A percentile compares a stretch with the other conserved stretches of the same genome.
Evolutionary conservation across 106 monocot species (phyloP).

Genomic region (Dendrobium chrysotoxum): DNA sequence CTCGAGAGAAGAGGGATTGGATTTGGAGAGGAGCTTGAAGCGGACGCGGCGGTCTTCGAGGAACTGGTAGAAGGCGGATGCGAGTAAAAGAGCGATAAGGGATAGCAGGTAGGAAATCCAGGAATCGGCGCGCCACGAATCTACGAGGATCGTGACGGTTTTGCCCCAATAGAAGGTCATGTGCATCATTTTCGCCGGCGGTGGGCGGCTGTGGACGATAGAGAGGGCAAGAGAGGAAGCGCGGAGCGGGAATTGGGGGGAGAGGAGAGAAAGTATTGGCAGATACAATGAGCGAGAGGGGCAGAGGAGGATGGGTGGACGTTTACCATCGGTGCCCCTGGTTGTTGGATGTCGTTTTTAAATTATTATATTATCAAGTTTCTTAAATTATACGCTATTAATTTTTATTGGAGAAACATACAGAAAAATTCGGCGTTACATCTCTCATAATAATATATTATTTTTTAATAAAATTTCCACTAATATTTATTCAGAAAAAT

Average conservation of each 20-base stretch:
- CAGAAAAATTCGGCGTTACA: too few species aligned
- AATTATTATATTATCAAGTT: too few species aligned
- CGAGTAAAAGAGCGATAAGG: conserved; percentile 66
- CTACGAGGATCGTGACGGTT: conserved; percentile 74
- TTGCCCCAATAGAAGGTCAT: conserved; percentile 99
- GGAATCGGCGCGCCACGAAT: conserved; percentile 59
- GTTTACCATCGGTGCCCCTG: too few species aligned
- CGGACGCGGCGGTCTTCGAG: conserved; percentile 60
- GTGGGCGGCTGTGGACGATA: neutral
- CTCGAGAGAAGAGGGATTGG: conserved; percentile 14
- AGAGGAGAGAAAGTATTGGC: neutral
- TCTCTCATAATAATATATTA: too few species aligned
- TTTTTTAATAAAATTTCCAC: too few species aligned
- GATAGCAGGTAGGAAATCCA: conserved; percentile 60
- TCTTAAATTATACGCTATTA: too few species aligned
- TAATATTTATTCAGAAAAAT: too few species aligned
- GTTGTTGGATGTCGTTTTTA: too few species aligned
- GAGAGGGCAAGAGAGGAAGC: neutral
- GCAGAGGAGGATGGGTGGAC: neutral
- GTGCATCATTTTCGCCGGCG: conserved; percentile 75
- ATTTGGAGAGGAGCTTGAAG: conserved; percentile 36
- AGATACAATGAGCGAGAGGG: neutral
- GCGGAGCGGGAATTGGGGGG: neutral
- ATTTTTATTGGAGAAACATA: too few species aligned
- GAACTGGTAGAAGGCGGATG: conserved; percentile 85